Evolutionary conservation across 257 asterid species (phyloP).

Genomic region (Solanum corneliomulleri): DNA sequence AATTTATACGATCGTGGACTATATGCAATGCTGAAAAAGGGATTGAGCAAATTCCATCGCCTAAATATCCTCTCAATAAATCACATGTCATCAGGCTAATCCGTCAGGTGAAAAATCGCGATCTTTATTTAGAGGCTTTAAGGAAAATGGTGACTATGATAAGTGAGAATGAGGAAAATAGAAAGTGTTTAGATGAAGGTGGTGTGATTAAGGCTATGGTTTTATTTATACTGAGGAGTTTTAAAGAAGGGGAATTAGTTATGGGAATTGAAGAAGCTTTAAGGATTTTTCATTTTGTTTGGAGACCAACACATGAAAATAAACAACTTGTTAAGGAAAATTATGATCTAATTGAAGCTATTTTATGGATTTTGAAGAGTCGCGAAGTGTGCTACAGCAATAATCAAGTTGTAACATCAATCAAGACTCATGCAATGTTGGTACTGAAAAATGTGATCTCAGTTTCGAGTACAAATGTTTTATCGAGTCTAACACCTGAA

Average conservation of each 20-base stretch:
- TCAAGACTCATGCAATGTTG: conserved; percentile 28
- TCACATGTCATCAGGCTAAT: conserved; percentile 37
- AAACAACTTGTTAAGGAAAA: conserved; percentile 27
- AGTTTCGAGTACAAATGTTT: conserved; percentile 2
- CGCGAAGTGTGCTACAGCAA: background rate
- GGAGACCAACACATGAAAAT: conserved; percentile 38
- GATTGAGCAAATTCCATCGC: conserved; percentile 66
- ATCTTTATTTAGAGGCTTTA: conserved; percentile 10
- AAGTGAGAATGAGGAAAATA: conserved; percentile 35
- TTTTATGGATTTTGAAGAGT: conserved; percentile 32
- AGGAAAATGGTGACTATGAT: conserved; percentile 39
- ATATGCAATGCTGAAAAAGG: conserved; percentile 45
- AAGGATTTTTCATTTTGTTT: conserved; percentile 32
- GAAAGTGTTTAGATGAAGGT: conserved; percentile 42
- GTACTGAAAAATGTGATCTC: conserved; percentile 23
- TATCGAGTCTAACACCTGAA: conserved; percentile 16
- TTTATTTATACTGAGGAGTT: conserved; percentile 19
- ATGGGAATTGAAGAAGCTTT: conserved; percentile 43
- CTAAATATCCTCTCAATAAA: conserved; percentile 38
- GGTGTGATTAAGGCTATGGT: conserved; percentile 47
- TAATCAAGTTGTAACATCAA: background rate
- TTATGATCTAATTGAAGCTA: conserved; percentile 23
- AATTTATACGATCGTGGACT: conserved; percentile 85
- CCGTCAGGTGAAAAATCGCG: conserved; percentile 21
- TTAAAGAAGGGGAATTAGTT: conserved; percentile 7